These are phyloP conservation scores for Talaromyces liani DNA, from an alignment of 495 filamentous ascomycete species.

Conservation along the genomic window DNA sequence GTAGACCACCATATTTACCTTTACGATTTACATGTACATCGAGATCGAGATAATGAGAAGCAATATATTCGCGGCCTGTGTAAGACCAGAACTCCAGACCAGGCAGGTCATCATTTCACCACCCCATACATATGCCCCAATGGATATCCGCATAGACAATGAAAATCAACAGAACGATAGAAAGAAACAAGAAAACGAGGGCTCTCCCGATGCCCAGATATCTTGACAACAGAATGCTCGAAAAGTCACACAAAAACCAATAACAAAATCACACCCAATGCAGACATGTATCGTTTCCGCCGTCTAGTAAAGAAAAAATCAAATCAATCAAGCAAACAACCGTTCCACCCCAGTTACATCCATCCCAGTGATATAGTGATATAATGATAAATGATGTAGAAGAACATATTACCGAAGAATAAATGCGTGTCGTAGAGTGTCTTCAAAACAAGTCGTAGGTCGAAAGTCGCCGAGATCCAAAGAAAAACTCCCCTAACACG, in stretches of 20 bases:
- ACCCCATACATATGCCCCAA: slow-evolving; percentile 27
- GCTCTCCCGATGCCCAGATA: slow-evolving; percentile 8
- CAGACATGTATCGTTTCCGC: slow-evolving; percentile 50
- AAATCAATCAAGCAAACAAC: slow-evolving; percentile 17
- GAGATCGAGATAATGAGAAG: neutral
- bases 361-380: slow-evolving; percentile 15
- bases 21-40: too few species aligned
- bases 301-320: slow-evolving; percentile 38
- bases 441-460: neutral
- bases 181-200: slow-evolving; percentile 15
- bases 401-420: slow-evolving; percentile 9
- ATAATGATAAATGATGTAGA: slow-evolving; percentile 17
- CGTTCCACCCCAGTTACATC: slow-evolving; percentile 30
- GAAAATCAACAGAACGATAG: slow-evolving; percentile 18
- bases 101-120: slow-evolving; percentile 24
- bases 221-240: slow-evolving; percentile 14
- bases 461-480: slow-evolving; percentile 3
- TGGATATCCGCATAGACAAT: slow-evolving; percentile 35
- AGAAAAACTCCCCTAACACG: slow-evolving; percentile 6
- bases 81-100: neutral
- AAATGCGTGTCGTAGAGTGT: slow-evolving; percentile 1
- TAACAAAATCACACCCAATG: slow-evolving; percentile 19
- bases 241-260: slow-evolving; percentile 20
- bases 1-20: too few species aligned
- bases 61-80: neutral